phyloP scores from a whole-genome alignment of 192 early-diverging fungal species.

The Lobulomyces angularis region DNA sequence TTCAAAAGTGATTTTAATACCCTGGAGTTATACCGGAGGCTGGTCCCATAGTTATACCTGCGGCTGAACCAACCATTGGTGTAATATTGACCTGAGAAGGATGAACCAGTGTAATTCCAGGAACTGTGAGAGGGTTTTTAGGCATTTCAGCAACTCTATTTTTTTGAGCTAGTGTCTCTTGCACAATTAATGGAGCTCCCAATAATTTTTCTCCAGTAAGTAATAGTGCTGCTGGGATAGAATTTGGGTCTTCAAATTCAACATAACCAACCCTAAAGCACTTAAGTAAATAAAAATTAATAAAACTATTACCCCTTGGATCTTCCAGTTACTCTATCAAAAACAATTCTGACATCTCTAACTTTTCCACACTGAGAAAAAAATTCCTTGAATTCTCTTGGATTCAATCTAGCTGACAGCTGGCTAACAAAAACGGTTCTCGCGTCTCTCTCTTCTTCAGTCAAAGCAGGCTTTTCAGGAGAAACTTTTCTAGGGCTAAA shows the following conservation, averaged over 20 bases:
- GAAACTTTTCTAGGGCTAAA: slow-evolving; percentile 3
- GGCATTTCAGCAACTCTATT: slow-evolving; percentile 59
- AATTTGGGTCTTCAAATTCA: slow-evolving; percentile 80
- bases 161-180: slow-evolving; percentile 86
- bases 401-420: slow-evolving; percentile 64
- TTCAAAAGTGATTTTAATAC: slow-evolving; percentile 33
- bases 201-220: slow-evolving; percentile 77
- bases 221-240: slow-evolving; percentile 70
- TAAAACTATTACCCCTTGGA: slow-evolving; percentile 63
- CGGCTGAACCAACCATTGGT: slow-evolving; percentile 7
- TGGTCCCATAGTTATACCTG: neutral
- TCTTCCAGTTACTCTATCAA: slow-evolving; percentile 54
- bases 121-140: slow-evolving; percentile 20
- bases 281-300: neutral
- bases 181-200: slow-evolving; percentile 87
- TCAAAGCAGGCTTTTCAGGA: slow-evolving; percentile 52
- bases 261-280: slow-evolving; percentile 81
- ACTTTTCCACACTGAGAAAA: slow-evolving; percentile 66
- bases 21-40: slow-evolving; percentile 1
- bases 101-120: slow-evolving; percentile 7
- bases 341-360: slow-evolving; percentile 73
- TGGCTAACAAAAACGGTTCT: slow-evolving; percentile 95
- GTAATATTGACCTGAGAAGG: slow-evolving; percentile 10
- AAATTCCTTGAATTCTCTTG: slow-evolving; percentile 76
- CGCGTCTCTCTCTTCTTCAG: slow-evolving; percentile 67